Base-by-base conservation (phyloP, 495 filamentous ascomycete species). In the Clohesyomyces aquaticus region DNA sequence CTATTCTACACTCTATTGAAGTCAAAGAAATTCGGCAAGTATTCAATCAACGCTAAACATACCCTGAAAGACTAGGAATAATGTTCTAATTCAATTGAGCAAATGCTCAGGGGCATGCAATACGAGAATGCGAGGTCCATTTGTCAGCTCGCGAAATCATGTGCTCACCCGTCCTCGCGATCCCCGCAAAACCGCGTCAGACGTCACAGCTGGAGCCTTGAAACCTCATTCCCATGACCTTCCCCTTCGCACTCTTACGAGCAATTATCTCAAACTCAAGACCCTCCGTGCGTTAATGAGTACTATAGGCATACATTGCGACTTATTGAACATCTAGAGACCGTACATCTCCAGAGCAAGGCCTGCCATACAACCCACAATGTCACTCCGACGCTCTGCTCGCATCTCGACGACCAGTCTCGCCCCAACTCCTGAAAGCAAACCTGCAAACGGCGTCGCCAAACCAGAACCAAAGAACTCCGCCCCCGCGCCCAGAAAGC, bases 381-480 rank as follows among this genome's bases (percentile, higher is more conserved):
- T 76, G 74, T 72, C 72, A 32, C 57, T 72, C 19, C 59, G 74
- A 43, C 72, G 74, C 19, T 76, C 74, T 38, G 60, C 72, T 49
- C 70, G 72, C n/a, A 48, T 65, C 23, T 63, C 60, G 16, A 49
- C 65, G 45, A 53, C 6, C 25, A 59, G n/a, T 55, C 12, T 47
- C 4, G n/a, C 53, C 3, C 6, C 22, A 35, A 46, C 19, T 29
- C 23, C 66, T 16, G 55, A 64, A 32, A 14, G 41, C 3, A 45
- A 50, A 12, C 23, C n/a, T 35, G 1, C 22, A 6, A 64, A 59
- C 45, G 54, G 54, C n/a, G 42, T 22, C 19, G 0, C 27, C 19
- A 38, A 59, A 25, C 18, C 16, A 25, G 22, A 26, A n/a, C 21
- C 50, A 19, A 56, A 67, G 41, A 67, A 62, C 27, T 6, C 45